Evolutionary conservation across 352 stramenopile genomes (phyloP).

Genomic region (Thalassiosira exigua): DNA sequence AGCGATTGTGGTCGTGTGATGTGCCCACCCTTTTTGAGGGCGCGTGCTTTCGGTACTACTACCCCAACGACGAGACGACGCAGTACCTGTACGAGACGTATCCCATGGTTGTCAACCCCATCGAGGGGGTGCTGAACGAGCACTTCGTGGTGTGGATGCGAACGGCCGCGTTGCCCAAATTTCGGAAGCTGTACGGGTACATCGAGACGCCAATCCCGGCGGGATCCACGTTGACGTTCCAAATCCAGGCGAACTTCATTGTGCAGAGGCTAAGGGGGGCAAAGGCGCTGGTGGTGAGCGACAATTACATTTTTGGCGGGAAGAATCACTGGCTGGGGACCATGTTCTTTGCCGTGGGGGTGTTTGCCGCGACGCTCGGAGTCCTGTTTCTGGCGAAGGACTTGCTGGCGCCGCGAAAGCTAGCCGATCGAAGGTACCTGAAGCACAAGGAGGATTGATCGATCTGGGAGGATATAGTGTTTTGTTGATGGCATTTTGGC

Average conservation of each 20-base stretch:
- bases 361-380: constrained; percentile 92
- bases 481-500: too few relatives aligned
- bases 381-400: constrained; percentile 97
- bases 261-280: constrained; percentile 94
- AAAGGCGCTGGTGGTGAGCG: constrained; percentile 96
- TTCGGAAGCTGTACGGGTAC: constrained; percentile 99
- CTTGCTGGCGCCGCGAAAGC: constrained; percentile 92
- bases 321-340: constrained; percentile 96
- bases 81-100: constrained; percentile 88
- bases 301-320: constrained; percentile 94
- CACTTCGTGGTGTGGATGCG: constrained; percentile 99
- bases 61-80: constrained; percentile 83
- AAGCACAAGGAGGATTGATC: constrained; percentile 95
- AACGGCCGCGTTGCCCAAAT: constrained; percentile 95
- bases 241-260: constrained; percentile 95
- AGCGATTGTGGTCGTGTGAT: constrained; percentile 58
- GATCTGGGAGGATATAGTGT: too few relatives aligned
- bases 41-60: constrained; percentile 83
- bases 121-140: constrained; percentile 95
- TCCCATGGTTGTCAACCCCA: constrained; percentile 83
- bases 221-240: constrained; percentile 91
- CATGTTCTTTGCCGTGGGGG: constrained; percentile 95
- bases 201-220: constrained; percentile 92
- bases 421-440: constrained; percentile 94
- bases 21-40: constrained; percentile 60